A percentile compares a stretch with the other conserved stretches of the same genome.
These are phyloP conservation scores for Hyphodiscus sp. DNA, from an alignment of 2,329 filamentous ascomycete genomes.

Conservation along the genomic window DNA sequence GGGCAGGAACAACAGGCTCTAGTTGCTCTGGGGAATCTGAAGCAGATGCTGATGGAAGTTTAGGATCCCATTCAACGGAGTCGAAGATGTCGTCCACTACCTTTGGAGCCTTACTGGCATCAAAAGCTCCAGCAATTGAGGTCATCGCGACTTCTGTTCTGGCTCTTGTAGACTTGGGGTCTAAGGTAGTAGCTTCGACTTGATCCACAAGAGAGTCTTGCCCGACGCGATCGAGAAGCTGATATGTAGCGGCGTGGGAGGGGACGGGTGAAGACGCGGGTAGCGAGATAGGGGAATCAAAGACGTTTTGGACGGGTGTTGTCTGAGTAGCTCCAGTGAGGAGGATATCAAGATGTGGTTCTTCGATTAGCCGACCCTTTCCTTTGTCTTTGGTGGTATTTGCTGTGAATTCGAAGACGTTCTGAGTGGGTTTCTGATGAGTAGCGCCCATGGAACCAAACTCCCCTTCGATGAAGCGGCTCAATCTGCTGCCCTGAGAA, in stretches of 20 bases:
- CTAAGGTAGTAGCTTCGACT: constrained; percentile 2
- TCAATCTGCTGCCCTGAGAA: too few species aligned
- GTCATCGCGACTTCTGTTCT: constrained; percentile 7
- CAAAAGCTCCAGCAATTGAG: neutral
- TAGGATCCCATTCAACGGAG: constrained; percentile 27
- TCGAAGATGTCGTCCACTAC: constrained; percentile 25
- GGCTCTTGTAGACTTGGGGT: constrained; percentile 5
- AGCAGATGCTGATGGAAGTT: constrained; percentile 17
- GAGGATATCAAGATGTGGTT: neutral
- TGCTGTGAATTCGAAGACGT: too few species aligned
- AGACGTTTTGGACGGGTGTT: neutral
- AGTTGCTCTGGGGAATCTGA: constrained; percentile 28
- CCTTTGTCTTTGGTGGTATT: neutral
- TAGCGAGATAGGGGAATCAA: neutral
- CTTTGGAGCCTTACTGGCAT: neutral
- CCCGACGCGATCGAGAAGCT: neutral
- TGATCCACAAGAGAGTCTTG: constrained; percentile 1
- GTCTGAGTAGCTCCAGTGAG: neutral
- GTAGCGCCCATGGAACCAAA: too few species aligned
- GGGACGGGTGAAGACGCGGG: neutral
- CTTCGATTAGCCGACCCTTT: neutral
- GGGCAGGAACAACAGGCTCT: constrained; percentile 23
- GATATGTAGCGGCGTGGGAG: neutral
- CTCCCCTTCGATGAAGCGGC: too few species aligned
- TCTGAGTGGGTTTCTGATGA: too few species aligned